A percentile compares a stretch with the other conserved stretches of the same genome.
phyloP scores from a whole-genome alignment of 345 rosid genomes.

The Acer yangbiense region DNA sequence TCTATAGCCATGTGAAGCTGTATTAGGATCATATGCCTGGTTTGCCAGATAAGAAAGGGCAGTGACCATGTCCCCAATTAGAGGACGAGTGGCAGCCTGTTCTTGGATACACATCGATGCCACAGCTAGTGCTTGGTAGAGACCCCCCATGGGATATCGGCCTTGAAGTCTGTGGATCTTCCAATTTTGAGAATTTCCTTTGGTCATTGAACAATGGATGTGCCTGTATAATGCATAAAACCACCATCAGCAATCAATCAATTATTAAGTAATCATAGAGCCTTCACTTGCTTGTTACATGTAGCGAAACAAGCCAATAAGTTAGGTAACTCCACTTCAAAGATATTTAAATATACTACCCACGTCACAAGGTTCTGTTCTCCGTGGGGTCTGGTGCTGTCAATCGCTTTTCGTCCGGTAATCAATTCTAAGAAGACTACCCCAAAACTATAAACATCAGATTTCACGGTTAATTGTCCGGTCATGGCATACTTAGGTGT shows the following conservation, averaged over 20 bases:
- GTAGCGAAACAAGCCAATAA: neutral
- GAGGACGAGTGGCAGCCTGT: slow-evolving; percentile 92
- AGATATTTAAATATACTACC: slow-evolving; percentile 45
- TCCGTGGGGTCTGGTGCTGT: slow-evolving; percentile 80
- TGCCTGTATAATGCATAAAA: slow-evolving; percentile 52
- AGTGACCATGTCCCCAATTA: slow-evolving; percentile 90
- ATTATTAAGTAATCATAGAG: slow-evolving; percentile 5
- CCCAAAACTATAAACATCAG: slow-evolving; percentile 95
- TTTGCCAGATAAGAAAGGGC: slow-evolving; percentile 92
- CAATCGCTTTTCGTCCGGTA: slow-evolving; percentile 95
- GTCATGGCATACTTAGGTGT: slow-evolving; percentile 99
- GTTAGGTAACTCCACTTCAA: neutral
- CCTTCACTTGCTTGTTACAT: neutral
- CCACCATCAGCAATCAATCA: neutral
- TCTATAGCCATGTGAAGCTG: slow-evolving; percentile 31
- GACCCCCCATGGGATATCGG: slow-evolving; percentile 82
- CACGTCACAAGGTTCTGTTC: slow-evolving; percentile 95
- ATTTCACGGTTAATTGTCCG: slow-evolving; percentile 92
- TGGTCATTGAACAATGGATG: slow-evolving; percentile 85
- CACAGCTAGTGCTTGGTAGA: slow-evolving; percentile 93
- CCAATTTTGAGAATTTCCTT: slow-evolving; percentile 73
- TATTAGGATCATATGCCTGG: slow-evolving; percentile 72
- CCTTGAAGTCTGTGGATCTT: slow-evolving; percentile 82
- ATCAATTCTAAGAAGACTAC: slow-evolving; percentile 93
- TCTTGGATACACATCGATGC: slow-evolving; percentile 99